Evolutionary conservation across 1,284 basidiomycete genomes (phyloP).

Genomic region (Cutaneotrichosporon cutaneum): DNA sequence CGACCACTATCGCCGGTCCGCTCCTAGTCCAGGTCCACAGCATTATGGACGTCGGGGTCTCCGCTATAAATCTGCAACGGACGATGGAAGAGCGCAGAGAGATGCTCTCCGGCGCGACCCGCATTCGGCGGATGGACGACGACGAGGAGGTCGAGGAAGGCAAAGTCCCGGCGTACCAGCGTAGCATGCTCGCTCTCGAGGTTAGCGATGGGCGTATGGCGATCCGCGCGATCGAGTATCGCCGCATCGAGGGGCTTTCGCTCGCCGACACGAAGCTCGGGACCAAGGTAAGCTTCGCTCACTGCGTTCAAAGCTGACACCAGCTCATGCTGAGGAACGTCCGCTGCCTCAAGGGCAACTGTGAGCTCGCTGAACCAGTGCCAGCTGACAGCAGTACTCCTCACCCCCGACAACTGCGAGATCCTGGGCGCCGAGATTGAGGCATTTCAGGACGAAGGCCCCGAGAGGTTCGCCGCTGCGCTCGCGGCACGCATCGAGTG

Average conservation of each 20-base stretch:
- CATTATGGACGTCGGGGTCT: constrained; percentile 45
- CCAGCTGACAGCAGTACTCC: constrained; percentile 35
- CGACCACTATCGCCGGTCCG: constrained; percentile 32
- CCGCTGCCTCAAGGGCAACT: constrained; percentile 28
- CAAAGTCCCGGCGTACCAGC: constrained; percentile 42
- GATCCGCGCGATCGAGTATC: constrained; percentile 49
- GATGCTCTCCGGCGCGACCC: constrained; percentile 43
- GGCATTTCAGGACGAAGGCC: constrained; percentile 41
- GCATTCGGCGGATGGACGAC: constrained; percentile 47
- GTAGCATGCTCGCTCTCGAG: constrained; percentile 48
- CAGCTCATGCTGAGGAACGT: constrained; percentile 47
- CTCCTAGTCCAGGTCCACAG: constrained; percentile 43
- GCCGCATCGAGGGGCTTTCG: constrained; percentile 33
- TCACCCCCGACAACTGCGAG: constrained; percentile 40
- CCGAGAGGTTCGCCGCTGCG: constrained; percentile 33
- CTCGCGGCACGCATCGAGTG: constrained; percentile 32
- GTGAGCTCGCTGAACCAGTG: constrained; percentile 16
- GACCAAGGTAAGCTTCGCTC: constrained; percentile 36
- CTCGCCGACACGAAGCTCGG: constrained; percentile 50
- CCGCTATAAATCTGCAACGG: constrained; percentile 46
- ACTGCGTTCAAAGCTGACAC: background rate
- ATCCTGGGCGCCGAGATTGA: constrained; percentile 43
- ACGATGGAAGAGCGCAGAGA: constrained; percentile 47
- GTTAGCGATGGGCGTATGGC: constrained; percentile 44
- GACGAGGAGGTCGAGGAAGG: constrained; percentile 29